A percentile compares a stretch with the other conserved stretches of the same genome.
These are phyloP conservation scores for Fusarium sp. DNA, from an alignment of 2,329 filamentous ascomycete genomes.

Conservation along the genomic window DNA sequence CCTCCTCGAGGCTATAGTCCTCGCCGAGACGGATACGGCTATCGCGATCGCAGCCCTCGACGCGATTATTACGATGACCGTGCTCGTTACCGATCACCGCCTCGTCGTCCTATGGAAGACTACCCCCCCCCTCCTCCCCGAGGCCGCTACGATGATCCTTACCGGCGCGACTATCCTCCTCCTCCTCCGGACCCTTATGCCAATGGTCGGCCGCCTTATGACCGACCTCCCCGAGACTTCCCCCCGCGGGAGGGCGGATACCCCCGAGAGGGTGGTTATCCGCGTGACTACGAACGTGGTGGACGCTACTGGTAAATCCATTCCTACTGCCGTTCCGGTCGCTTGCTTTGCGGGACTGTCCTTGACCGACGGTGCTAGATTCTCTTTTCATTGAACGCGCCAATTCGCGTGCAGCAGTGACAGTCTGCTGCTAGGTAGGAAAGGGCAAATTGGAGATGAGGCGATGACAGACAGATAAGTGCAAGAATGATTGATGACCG, in stretches of 20 bases:
- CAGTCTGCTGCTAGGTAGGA: slow-evolving; percentile 24
- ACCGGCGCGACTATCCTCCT: slow-evolving; percentile 73
- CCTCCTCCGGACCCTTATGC: slow-evolving; percentile 70
- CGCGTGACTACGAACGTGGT: slow-evolving; percentile 61
- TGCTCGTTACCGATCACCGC: slow-evolving; percentile 81
- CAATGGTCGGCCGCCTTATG: slow-evolving; percentile 65
- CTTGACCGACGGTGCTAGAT: slow-evolving; percentile 52
- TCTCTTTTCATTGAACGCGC: slow-evolving; percentile 30
- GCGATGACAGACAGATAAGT: slow-evolving; percentile 22
- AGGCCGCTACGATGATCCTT: slow-evolving; percentile 79
- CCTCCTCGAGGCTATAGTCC: slow-evolving; percentile 85
- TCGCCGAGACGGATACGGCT: slow-evolving; percentile 74
- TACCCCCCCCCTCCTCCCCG: slow-evolving; percentile 75
- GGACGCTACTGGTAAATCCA: slow-evolving; percentile 60
- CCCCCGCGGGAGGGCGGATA: slow-evolving; percentile 56
- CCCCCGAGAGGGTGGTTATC: slow-evolving; percentile 54
- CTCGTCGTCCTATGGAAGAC: slow-evolving; percentile 80
- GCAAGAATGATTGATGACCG: slow-evolving; percentile 37
- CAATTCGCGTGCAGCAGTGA: slow-evolving; percentile 26
- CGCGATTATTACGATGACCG: slow-evolving; percentile 90
- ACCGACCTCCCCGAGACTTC: slow-evolving; percentile 62
- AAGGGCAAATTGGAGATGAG: slow-evolving; percentile 30
- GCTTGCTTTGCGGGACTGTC: slow-evolving; percentile 46
- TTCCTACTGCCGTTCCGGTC: slow-evolving; percentile 39
- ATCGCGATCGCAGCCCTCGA: slow-evolving; percentile 86